Conservation (phyloP, 331 rosid genomes). For the Saraca asoca region DNA sequence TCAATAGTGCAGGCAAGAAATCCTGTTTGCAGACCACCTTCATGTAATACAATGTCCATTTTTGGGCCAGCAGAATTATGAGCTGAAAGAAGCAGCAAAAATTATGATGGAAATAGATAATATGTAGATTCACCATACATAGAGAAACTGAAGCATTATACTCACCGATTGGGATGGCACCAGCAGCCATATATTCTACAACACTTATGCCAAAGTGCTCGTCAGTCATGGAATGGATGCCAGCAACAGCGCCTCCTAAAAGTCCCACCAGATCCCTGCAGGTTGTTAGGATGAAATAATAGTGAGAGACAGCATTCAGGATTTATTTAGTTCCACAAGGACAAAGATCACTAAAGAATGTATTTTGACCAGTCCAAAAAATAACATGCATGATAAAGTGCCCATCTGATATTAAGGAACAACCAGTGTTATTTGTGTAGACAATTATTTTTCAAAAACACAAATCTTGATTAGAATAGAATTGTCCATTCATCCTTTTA, state of each 20-base stretch:
- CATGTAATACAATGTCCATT: constrained; percentile 88
- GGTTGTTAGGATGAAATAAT: constrained; percentile 24
- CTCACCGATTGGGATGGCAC: constrained; percentile 92
- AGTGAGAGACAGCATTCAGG: constrained; percentile 20
- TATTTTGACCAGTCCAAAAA: neutral
- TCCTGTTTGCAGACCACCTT: constrained; percentile 80
- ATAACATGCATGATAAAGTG: neutral
- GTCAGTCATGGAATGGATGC: constrained; percentile 96
- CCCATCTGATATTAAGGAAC: neutral
- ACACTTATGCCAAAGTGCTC: constrained; percentile 96
- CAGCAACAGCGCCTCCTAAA: constrained; percentile 73
- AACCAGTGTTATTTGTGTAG: neutral
- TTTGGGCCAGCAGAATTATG: constrained; percentile 97
- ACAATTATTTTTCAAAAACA: neutral
- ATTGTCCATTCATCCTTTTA: neutral
- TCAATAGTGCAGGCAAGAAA: constrained; percentile 71
- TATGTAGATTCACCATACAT: neutral
- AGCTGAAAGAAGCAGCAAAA: constrained; percentile 53
- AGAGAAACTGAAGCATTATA: constrained; percentile 20
- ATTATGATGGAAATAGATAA: constrained; percentile 17
- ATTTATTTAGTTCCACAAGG: constrained; percentile 11
- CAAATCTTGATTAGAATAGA: constrained; percentile 2
- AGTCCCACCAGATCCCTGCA: constrained; percentile 80
- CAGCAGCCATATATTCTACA: constrained; percentile 98
- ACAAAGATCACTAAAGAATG: constrained; percentile 3